Percentiles rank a stretch among this genome's conserved stretches.
Evolutionary conservation across 2,329 filamentous ascomycete species (phyloP).

Genomic region (Coniochaeta sp.): DNA sequence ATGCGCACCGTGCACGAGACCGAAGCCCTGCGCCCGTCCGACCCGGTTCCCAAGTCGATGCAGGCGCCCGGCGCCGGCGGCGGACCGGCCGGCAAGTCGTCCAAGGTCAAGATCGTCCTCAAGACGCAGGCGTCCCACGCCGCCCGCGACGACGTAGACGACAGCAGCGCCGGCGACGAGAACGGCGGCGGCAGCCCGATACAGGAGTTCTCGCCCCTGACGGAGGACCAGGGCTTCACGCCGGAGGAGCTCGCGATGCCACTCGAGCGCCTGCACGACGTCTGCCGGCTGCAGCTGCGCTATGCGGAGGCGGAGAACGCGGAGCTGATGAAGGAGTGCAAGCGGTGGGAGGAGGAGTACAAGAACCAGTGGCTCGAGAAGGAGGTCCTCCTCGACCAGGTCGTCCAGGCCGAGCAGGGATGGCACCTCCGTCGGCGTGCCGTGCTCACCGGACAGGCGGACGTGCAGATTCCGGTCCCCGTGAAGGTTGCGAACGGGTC

Average conservation of each 20-base stretch:
- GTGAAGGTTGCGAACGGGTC: not conserved
- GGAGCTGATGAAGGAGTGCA: constrained; percentile 55
- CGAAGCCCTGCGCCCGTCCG: constrained; percentile 76
- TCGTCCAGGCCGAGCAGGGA: constrained; percentile 59
- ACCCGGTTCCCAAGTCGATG: constrained; percentile 66
- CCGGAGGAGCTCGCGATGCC: constrained; percentile 55
- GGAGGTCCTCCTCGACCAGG: constrained; percentile 69
- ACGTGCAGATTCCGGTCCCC: constrained; percentile 29
- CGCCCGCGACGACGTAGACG: constrained; percentile 41
- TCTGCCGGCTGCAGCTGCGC: constrained; percentile 64
- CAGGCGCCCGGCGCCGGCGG: constrained; percentile 28
- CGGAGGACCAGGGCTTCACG: constrained; percentile 56
- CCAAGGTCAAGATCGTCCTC: constrained; percentile 56
- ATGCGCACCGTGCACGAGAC: constrained; percentile 99
- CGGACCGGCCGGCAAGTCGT: constrained; percentile 33
- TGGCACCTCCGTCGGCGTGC: constrained; percentile 53
- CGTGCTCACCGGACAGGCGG: constrained; percentile 41
- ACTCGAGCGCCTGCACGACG: constrained; percentile 53
- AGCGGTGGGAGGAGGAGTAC: constrained; percentile 57
- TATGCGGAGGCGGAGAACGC: constrained; percentile 66
- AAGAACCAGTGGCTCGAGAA: constrained; percentile 73
- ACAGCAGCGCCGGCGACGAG: constrained; percentile 44
- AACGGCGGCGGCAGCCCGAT: constrained; percentile 35
- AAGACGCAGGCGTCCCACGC: constrained; percentile 52
- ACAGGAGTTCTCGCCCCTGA: constrained; percentile 39